phyloP scores from a whole-genome alignment of 2,329 filamentous ascomycete species.

The Ophiosphaerella herpotricha region DNA sequence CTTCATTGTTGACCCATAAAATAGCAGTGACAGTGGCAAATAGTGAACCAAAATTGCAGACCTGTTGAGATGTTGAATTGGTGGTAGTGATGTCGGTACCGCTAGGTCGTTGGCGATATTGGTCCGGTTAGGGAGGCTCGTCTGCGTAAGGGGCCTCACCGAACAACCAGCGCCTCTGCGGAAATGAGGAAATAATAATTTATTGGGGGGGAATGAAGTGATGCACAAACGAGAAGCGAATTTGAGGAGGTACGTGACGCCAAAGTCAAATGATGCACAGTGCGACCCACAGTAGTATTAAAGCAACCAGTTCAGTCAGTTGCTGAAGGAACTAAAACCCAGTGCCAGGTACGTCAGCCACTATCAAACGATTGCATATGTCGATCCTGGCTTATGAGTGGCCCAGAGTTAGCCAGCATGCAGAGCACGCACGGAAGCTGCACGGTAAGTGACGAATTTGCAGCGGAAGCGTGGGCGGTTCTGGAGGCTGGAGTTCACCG shows the following conservation, averaged over 20 bases:
- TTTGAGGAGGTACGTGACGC: constrained; percentile 19
- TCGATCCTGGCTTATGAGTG: constrained; percentile 29
- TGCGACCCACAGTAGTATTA: constrained; percentile 28
- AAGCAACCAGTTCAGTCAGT: constrained; percentile 24
- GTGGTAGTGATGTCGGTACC: constrained; percentile 27
- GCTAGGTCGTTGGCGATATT: constrained; percentile 29
- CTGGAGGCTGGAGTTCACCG: constrained; percentile 34
- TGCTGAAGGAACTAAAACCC: constrained; percentile 19
- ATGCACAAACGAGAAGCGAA: constrained; percentile 5
- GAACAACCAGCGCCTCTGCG: constrained; percentile 29
- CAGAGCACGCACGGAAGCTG: constrained; percentile 20
- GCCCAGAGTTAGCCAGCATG: constrained; percentile 23
- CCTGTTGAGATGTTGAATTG: constrained; percentile 24
- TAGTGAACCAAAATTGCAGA: constrained; percentile 14
- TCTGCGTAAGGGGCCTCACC: constrained; percentile 29
- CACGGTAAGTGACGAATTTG: constrained; percentile 22
- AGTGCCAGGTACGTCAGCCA: constrained; percentile 11
- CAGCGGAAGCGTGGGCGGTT: constrained; percentile 24
- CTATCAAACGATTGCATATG: constrained; percentile 21
- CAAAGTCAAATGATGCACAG: constrained; percentile 28
- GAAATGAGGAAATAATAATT: constrained; percentile 15
- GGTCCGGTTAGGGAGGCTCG: constrained; percentile 23
- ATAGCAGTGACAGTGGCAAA: constrained; percentile 14
- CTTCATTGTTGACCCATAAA: constrained; percentile 38
- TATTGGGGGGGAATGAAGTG: constrained; percentile 5